Base-by-base conservation (phyloP, 495 filamentous ascomycete species). In the Halenospora varia region DNA sequence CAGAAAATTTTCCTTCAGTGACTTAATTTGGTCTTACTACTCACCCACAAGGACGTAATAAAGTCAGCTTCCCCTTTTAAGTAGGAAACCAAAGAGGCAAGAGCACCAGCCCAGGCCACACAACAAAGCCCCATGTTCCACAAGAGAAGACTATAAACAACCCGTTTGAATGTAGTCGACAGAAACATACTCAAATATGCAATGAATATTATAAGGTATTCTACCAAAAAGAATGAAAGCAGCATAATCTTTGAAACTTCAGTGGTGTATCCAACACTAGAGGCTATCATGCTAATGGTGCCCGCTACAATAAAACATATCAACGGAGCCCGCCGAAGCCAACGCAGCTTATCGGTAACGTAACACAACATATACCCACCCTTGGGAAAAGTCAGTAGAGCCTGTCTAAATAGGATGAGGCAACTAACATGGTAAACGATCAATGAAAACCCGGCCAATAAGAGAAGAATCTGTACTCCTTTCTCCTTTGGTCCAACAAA, bases 341-440 rank as follows among this genome's bases (percentile, higher is more conserved):
- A 47, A 18, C 6, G 6, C 4, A 23, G 17, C n/a, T 17, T 4
- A 47, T 18, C 4, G n/a, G n/a, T 23, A 17, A 10, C 6, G 44
- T 18, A 47, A 18, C 4, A 9, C 44, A n/a, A 47, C n/a, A 47
- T 4, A 47, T 47, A 17, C 17, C 44, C 44, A 18, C 44, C 44
- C 44, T 47, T 10, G 44, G 44, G 20, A 47, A 47, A 47, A n/a
- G 44, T 47, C 20, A 47, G 44, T 23, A 47, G 17, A 47, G 20
- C n/a, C 44, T 47, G 6, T 47, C 44, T 23, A 18, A 47, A 47
- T 6, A n/a, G 44, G 20, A 47, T 47, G 9, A 18, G 6, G 44
- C 44, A 47, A 47, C 44, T n/a, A 18, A 47, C 44, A 6, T 47
- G 44, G 44, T 47, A 47, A 47, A 47, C 6, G 44, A 47, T 47